Evolutionary conservation across 2,329 filamentous ascomycete species (phyloP), one percentile per base, ranked within the genome.

Genomic region (Bimuria novae-zelandiae): DNA sequence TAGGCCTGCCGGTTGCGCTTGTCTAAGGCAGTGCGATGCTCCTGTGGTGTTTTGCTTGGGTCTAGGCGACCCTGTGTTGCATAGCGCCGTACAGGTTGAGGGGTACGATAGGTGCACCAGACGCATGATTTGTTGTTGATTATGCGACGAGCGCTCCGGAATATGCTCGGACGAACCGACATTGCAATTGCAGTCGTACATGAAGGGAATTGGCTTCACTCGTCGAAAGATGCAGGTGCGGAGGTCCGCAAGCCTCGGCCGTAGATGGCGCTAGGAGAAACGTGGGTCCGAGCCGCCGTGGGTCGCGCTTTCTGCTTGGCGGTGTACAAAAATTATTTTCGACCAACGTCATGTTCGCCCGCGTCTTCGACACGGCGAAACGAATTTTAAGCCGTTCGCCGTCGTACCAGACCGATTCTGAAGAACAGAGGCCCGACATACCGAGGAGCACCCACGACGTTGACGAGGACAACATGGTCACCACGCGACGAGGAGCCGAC

Each of bases 401-500:
- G 29, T 72, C 70, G 12, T 56, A 52, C 36, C 68, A 65, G 49
- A 54, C 47, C 52, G 49, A 43, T 42, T 49, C 60, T n/a, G 61
- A 57, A 49, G 62, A 66, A 44, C 21, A 37, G 8, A 37, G 14
- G 51, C 56, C 65, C 25, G 45, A 55, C 4, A 40, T 55, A 41
- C 54, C 59, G 19, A 61, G 45, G 39, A 59, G 42, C 40, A 42
- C 52, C 42, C 41, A 56, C n/a, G 40, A 41, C 27, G 51, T 59
- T 43, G 22, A 54, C 12, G 51, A 56, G 44, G 43, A 49, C 54
- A 57, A 57, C 33, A 74, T 74, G 71, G 71, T 74, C 46, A 70
- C 68, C 5, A 73, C 69, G 23, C 65, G 70, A 51, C 61, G 67
- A 54, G 71, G 68, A 11, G 66, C 64, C 33, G 63, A 63, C 45